A percentile compares a stretch with the other conserved stretches of the same genome.
Conservation (phyloP, 139 green algal species). For the Coccomyxa sp. region DNA sequence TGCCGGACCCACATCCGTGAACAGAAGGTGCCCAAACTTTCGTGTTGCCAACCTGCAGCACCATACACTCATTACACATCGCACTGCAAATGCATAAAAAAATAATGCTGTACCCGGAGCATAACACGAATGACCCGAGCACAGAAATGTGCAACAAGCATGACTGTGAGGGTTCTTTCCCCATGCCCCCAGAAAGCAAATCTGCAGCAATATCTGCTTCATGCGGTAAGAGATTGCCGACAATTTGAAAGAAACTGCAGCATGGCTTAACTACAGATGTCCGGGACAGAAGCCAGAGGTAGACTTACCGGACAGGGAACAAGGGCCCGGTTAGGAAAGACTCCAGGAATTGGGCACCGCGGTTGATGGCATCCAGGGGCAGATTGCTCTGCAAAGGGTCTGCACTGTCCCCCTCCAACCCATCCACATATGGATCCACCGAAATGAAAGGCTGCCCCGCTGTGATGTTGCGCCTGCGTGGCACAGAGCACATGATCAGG, state of each 20-base stretch:
- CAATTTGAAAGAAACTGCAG: no score
- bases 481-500: not conserved
- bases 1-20: constrained; percentile 8
- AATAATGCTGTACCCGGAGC: not conserved
- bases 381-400: not conserved
- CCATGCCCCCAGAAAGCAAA: no score
- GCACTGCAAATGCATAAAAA: not conserved
- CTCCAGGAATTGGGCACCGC: not conserved
- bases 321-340: not conserved
- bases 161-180: no score
- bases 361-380: constrained; percentile 15
- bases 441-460: not conserved
- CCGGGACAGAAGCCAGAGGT: no score
- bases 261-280: no score
- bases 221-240: no score
- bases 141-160: not conserved
- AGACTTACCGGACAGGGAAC: constrained; percentile 12
- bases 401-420: not conserved
- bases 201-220: no score
- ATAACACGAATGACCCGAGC: not conserved
- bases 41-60: constrained; percentile 9
- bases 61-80: no score
- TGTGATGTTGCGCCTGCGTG: not conserved
- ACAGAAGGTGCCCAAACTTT: not conserved
- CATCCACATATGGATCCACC: not conserved